phyloP scores from a whole-genome alignment of 108 stramenopile genomes.

The Nitzschia sp. region DNA sequence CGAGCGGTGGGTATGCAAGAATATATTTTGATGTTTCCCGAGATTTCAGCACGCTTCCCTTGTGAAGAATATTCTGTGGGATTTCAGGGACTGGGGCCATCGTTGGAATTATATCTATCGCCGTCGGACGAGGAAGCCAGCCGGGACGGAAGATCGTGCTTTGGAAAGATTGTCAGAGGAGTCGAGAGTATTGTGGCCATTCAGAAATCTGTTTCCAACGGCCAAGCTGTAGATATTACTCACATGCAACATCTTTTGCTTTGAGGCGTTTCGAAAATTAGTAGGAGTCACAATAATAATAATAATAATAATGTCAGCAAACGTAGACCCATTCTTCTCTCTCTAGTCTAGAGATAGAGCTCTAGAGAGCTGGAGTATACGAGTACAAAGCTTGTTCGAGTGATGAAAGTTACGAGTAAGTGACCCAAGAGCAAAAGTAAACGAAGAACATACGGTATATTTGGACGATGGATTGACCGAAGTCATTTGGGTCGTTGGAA shows the following conservation, averaged over 20 bases:
- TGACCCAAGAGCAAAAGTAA: too few species aligned
- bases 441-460: too few species aligned
- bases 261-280: background rate
- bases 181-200: background rate
- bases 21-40: constrained; percentile 4
- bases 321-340: too few species aligned
- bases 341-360: too few species aligned
- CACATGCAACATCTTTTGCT: constrained; percentile 1
- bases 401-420: too few species aligned
- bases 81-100: constrained; percentile 7
- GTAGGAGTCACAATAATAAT: too few species aligned
- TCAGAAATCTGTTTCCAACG: background rate
- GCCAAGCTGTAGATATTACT: background rate
- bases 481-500: too few species aligned
- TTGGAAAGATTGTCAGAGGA: constrained; percentile 9
- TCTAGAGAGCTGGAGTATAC: too few species aligned
- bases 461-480: too few species aligned
- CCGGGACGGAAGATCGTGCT: constrained; percentile 3
- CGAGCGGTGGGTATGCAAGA: constrained; percentile 4
- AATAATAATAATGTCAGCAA: too few species aligned
- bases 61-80: constrained; percentile 4
- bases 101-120: constrained; percentile 1
- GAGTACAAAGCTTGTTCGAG: too few species aligned
- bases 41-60: constrained; percentile 8
- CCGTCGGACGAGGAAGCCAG: background rate